Conservation (phyloP, 495 filamentous ascomycete species). For the Letharia lupina region DNA sequence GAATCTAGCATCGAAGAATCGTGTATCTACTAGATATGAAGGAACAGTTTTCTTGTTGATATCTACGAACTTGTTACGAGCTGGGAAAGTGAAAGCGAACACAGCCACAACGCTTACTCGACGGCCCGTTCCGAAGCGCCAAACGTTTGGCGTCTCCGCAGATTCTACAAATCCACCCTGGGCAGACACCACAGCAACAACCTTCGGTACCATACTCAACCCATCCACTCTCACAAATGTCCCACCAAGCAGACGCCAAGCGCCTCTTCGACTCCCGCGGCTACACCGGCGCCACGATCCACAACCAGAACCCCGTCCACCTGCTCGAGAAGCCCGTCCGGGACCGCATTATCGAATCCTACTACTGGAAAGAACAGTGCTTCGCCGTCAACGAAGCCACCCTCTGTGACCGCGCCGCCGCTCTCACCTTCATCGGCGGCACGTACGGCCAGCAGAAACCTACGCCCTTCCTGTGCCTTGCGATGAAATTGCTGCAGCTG, state of each 20-base stretch:
- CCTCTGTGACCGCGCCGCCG: constrained; percentile 80
- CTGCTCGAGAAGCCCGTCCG: constrained; percentile 89
- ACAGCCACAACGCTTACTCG: neutral
- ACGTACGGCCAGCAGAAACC: constrained; percentile 80
- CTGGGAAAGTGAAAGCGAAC: neutral
- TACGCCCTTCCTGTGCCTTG: constrained; percentile 86
- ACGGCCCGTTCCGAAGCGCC: constrained; percentile 1
- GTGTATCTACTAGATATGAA: too few relatives aligned
- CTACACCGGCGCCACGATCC: constrained; percentile 57
- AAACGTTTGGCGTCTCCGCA: neutral
- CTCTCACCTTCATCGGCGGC: constrained; percentile 75
- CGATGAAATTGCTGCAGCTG: constrained; percentile 89
- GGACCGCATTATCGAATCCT: constrained; percentile 86
- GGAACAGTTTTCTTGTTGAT: too few relatives aligned
- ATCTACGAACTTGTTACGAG: too few relatives aligned
- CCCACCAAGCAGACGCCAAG: constrained; percentile 65
- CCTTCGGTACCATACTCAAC: neutral
- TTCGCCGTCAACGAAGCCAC: constrained; percentile 90
- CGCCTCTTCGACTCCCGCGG: constrained; percentile 72
- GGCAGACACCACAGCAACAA: neutral
- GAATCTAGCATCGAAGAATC: too few relatives aligned
- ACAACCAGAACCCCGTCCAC: constrained; percentile 77
- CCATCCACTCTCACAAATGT: constrained; percentile 23
- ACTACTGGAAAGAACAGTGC: constrained; percentile 98
- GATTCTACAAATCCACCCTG: too few relatives aligned